Percentiles rank a stretch among this genome's conserved stretches.
phyloP scores from a whole-genome alignment of 176 grass and related monocot species.

The Hyparrhenia diplandra region DNA sequence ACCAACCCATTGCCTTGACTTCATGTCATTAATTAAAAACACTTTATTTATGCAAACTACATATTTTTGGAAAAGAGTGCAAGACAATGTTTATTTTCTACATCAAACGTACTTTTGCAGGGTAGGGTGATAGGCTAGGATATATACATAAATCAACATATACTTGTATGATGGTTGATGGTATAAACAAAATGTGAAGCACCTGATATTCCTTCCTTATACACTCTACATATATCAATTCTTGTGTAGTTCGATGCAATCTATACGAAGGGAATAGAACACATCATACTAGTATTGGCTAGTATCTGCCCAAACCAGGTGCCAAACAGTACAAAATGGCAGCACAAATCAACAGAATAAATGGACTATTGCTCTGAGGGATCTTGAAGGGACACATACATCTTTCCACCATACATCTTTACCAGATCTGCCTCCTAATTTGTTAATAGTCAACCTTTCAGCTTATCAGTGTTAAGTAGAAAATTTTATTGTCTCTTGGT shows the following conservation, averaged over 20 bases:
- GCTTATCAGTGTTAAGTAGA: neutral
- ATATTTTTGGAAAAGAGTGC: neutral
- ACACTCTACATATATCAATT: neutral
- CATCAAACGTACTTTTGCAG: neutral
- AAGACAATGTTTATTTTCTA: neutral
- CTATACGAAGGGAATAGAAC: neutral
- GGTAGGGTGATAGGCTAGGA: neutral
- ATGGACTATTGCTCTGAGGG: neutral
- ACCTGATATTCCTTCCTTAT: neutral
- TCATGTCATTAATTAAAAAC: neutral
- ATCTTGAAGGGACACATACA: neutral
- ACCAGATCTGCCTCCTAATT: conserved; percentile 3
- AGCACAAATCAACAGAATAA: neutral
- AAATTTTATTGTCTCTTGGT: neutral
- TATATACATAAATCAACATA: neutral
- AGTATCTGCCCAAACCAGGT: neutral
- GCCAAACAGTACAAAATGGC: neutral
- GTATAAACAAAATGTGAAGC: neutral
- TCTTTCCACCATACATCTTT: neutral
- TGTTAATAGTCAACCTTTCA: conserved; percentile 21
- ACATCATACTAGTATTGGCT: neutral
- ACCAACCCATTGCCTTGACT: neutral
- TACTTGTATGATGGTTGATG: neutral
- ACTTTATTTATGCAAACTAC: neutral
- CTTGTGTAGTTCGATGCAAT: neutral